These are phyloP conservation scores for Neurospora crassa DNA, from an alignment of 2,329 filamentous ascomycete genomes.

Conservation along the genomic window DNA sequence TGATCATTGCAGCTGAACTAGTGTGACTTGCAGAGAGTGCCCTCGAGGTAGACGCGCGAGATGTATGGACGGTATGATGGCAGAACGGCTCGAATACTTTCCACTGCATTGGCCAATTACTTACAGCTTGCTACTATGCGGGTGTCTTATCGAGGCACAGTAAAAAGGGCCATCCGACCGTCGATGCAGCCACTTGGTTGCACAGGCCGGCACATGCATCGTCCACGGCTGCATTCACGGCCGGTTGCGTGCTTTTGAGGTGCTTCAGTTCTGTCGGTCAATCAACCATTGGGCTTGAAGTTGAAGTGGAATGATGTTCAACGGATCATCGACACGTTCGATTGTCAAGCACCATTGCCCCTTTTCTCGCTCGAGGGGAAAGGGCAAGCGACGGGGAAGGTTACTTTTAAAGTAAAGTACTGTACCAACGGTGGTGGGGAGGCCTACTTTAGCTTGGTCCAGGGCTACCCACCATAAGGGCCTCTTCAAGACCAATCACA, in stretches of 20 bases:
- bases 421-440: background rate
- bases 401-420: background rate
- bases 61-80: background rate
- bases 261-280: background rate
- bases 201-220: background rate
- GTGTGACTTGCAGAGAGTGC: background rate
- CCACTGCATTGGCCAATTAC: no score
- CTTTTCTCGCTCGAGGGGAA: background rate
- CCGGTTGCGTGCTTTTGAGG: background rate
- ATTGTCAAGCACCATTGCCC: background rate
- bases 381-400: background rate
- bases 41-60: no score
- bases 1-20: background rate
- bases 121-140: background rate
- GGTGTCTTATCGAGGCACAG: background rate
- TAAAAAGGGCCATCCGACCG: background rate
- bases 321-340: background rate
- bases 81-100: background rate
- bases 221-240: background rate
- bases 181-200: background rate
- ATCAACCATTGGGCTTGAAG: background rate
- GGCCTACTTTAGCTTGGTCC: background rate
- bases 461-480: background rate
- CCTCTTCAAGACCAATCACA: background rate
- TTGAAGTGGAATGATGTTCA: background rate